Conservation (phyloP, 495 filamentous ascomycete genomes). For the Neurospora sublineolata region DNA sequence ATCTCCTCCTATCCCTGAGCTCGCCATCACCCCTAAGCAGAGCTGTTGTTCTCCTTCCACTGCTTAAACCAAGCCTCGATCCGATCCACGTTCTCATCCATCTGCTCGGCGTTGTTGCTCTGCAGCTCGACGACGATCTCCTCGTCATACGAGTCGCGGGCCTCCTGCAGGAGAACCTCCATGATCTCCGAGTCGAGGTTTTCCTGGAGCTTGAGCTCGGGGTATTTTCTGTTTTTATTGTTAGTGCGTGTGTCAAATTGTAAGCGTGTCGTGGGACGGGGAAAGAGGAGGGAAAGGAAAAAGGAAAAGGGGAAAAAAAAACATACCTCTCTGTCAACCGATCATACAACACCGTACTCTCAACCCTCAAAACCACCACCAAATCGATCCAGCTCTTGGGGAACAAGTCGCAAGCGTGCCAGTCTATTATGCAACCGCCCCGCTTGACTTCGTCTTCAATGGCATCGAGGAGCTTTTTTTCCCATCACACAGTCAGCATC, state of each 20-base stretch:
- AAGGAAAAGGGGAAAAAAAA: not conserved
- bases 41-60: conserved; percentile 59
- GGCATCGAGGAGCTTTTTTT: conserved; percentile 62
- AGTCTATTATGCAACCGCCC: conserved; percentile 90
- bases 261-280: not conserved
- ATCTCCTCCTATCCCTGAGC: not conserved
- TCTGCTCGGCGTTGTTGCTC: conserved; percentile 69
- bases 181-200: conserved; percentile 98
- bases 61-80: conserved; percentile 69
- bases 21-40: not conserved
- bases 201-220: conserved; percentile 81
- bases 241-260: not conserved
- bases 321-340: conserved; percentile 58
- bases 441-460: conserved; percentile 71
- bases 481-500: not conserved
- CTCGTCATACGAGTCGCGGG: conserved; percentile 72
- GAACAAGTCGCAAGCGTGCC: conserved; percentile 96
- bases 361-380: conserved; percentile 78
- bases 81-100: conserved; percentile 77
- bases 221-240: conserved; percentile 47
- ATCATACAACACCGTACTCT: conserved; percentile 67
- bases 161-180: conserved; percentile 85
- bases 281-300: not conserved
- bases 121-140: conserved; percentile 83
- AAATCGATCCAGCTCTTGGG: conserved; percentile 90